Evolutionary conservation across 176 grass and related monocot genomes (phyloP).

Genomic region (Ensete ventricosum): DNA sequence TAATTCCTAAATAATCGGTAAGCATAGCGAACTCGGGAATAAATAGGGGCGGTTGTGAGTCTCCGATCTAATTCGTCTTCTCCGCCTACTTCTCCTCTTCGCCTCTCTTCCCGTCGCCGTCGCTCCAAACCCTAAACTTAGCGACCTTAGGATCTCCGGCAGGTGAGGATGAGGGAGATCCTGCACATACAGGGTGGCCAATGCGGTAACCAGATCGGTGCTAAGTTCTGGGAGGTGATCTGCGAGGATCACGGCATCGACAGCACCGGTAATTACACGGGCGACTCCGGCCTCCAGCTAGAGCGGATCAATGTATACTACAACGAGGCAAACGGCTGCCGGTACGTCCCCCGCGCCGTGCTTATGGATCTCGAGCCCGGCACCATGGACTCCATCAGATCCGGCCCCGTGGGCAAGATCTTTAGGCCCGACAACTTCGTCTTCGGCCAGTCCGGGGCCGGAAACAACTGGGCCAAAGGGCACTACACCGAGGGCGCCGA

Average conservation of each 20-base stretch:
- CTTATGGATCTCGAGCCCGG: conserved; percentile 95
- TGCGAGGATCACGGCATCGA: conserved; percentile 93
- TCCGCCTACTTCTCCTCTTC: not conserved
- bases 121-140: not conserved
- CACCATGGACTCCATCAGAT: conserved; percentile 77
- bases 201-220: conserved; percentile 93
- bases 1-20: not conserved
- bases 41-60: not conserved
- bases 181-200: conserved; percentile 88
- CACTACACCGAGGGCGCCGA: conserved; percentile 97
- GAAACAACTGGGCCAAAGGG: conserved; percentile 91
- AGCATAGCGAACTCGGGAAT: not conserved
- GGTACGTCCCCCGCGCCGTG: conserved; percentile 75
- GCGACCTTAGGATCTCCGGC: not conserved
- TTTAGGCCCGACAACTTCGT: conserved; percentile 97
- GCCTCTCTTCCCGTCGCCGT: not conserved
- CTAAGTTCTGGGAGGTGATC: conserved; percentile 95
- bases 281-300: conserved; percentile 66
- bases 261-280: conserved; percentile 54
- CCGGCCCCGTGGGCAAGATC: conserved; percentile 72
- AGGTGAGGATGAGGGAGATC: conserved; percentile 64
- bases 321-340: conserved; percentile 75
- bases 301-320: conserved; percentile 98
- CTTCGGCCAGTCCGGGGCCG: conserved; percentile 86
- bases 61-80: not conserved